Evolutionary conservation across 768 basidiomycete species (phyloP), one percentile per base, ranked within the genome.

Genomic region (Trichaptum fuscoviolaceum): DNA sequence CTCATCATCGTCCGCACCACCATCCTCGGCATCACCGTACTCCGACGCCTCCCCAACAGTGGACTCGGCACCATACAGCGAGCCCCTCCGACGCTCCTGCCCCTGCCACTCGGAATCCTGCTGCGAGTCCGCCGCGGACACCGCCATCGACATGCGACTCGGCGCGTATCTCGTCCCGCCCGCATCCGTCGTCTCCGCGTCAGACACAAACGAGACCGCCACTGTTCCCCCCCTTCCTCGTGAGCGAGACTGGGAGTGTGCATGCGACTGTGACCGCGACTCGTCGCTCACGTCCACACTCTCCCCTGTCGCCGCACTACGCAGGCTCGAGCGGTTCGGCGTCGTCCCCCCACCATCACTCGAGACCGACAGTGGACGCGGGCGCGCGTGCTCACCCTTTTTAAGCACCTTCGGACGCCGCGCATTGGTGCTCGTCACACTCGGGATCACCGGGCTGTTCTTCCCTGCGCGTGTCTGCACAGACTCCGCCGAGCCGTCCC

Each of bases 221-320:
- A 12, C 42, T 2, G 42, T 52, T 20, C 42, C 42, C 15, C 42
- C 42, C 20, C 42, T 4, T 12, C 42, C 42, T 20, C 42, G 12
- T 12, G 42, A 52, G 20, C 42, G 42, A 2, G 42, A 52, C 42
- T 52, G 42, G 5, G 42, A 52, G 20, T 52, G 42, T 12, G 42
- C 3, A 52, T 52, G 42, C 42, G 42, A 52, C 3, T 20, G 42
- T 12, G 42, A 52, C 42, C 42, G 3, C 42, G 42, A 52, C 42
- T 52, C 42, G 42, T 52, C 42, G 42, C 42, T 52, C 5, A 12
- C 42, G 3, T 52, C 42, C 59, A 24, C 59, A 63, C 81, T 84
- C 66, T 80, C 82, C 73, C 78, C 69, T 12, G 85, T 88, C 2
- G 79, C 82, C 18, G 82, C 83, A 69, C 87, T 88, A 57, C 84